phyloP scores from a whole-genome alignment of 352 stramenopile genomes.

The Peronospora destructor region DNA sequence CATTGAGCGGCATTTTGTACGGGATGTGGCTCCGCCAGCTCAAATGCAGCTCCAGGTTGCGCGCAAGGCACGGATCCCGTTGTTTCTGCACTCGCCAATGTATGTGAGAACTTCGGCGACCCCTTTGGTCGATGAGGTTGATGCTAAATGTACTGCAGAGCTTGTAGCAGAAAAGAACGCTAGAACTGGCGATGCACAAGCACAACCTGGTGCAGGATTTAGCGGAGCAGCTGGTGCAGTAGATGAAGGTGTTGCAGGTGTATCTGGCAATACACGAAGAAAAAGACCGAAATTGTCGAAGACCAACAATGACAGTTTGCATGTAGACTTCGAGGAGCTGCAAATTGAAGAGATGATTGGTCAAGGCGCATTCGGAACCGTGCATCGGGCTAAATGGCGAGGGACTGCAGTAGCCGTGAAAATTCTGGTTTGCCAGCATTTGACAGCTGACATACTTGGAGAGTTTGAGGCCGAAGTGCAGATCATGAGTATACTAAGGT shows the following conservation, averaged over 20 bases:
- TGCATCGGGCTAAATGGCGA: conserved; percentile 67
- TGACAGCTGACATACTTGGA: conserved; percentile 79
- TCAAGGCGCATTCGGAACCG: conserved; percentile 77
- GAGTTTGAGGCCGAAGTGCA: conserved; percentile 86
- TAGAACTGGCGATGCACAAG: conserved; percentile 12
- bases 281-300: conserved; percentile 36
- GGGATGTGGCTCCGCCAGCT: conserved; percentile 59
- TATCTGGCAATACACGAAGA: conserved; percentile 14
- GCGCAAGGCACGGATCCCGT: conserved; percentile 69
- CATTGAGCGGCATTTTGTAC: conserved; percentile 68
- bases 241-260: conserved; percentile 10
- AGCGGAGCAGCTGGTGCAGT: background rate
- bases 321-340: conserved; percentile 76
- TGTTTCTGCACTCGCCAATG: conserved; percentile 84
- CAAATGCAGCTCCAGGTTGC: conserved; percentile 85
- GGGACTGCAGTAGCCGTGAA: conserved; percentile 79
- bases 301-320: conserved; percentile 64
- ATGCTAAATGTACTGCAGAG: conserved; percentile 22
- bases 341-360: conserved; percentile 79
- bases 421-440: conserved; percentile 76
- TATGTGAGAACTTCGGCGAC: conserved; percentile 70
- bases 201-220: conserved; percentile 6
- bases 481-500: conserved; percentile 87
- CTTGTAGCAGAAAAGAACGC: conserved; percentile 8
- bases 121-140: conserved; percentile 45